Evolutionary conservation across 2,329 filamentous ascomycete genomes (phyloP), one percentile per base, ranked within the genome.

Genomic region (Clarireedia monteithiana): DNA sequence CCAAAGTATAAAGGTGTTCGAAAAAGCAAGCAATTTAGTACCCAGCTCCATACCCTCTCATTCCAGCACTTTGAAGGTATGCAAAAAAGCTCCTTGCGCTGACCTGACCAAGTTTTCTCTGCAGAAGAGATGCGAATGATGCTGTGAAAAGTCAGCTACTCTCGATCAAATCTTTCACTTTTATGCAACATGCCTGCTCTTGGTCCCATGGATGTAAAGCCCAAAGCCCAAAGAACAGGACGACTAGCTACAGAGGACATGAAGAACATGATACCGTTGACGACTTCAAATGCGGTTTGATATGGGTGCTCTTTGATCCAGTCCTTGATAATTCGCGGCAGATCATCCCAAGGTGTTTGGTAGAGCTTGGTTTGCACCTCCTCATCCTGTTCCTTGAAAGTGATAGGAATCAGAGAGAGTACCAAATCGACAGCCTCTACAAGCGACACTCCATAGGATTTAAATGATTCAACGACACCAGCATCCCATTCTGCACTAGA

Each of bases 41-140:
- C 5, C 36, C 15, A 27, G 38, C 49, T 27, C 49, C 49, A 51
- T 51, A 51, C n/a, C 49, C 49, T 6, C 49, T 23, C 49, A 51
- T 51, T 10, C 7, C 23, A 15, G 49, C 49, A 51, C 49, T 51
- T 24, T 51, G 38, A 23, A 27, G 9, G 42, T 42, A 40, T 14
- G 49, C 49, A 27, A 42, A 51, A 14, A 14, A 5, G n/a, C 49
- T 44, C 15, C 23, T 27, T 23, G 49, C 49, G 24, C 38, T 14
- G 17, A 51, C 38, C 15, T 24, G 27, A 4, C 49, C 49, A 42
- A 42, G 7, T 26, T 14, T 27, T 4, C 36, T 51, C 17, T 51
- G 26, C 26, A 45, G 27, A 5, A 52, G 14, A 9, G 50, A 36
- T 1, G 40, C 50, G 4, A 52, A 36, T 1, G 40, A 52, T n/a